Conservation (phyloP, 768 basidiomycete species). For the Amanita polypyramis region DNA sequence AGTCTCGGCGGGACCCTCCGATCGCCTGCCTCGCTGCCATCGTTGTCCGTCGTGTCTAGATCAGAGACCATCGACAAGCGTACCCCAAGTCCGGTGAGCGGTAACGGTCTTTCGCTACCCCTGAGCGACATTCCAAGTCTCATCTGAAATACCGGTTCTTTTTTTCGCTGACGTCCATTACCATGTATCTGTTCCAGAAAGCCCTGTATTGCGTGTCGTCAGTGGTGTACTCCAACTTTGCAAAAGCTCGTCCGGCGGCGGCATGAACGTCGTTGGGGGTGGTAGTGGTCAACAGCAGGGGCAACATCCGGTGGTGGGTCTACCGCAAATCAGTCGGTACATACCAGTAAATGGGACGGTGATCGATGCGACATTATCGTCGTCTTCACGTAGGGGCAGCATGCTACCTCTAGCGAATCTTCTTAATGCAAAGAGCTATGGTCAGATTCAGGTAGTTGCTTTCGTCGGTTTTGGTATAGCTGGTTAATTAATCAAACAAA, state of each 20-base stretch:
- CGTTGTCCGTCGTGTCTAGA: conserved; percentile 5
- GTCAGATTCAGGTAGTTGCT: conserved; percentile 1
- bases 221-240: background rate
- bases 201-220: background rate
- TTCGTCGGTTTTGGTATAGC: background rate
- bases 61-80: conserved; percentile 6
- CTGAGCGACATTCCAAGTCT: background rate
- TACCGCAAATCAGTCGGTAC: background rate
- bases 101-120: conserved; percentile 3
- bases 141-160: background rate
- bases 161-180: background rate
- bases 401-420: background rate
- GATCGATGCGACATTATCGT: background rate
- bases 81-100: conserved; percentile 6
- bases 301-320: background rate
- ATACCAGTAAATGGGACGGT: background rate
- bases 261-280: conserved; percentile 2
- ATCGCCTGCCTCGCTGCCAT: background rate
- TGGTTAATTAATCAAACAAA: background rate
- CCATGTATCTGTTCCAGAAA: background rate
- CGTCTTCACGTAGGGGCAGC: background rate
- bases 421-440: background rate
- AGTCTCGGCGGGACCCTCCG: conserved; percentile 7
- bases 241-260: background rate
- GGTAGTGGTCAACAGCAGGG: background rate